These are phyloP conservation scores for Microbotryum intermedium DNA, from an alignment of 1,284 basidiomycete species.

Conservation along the genomic window DNA sequence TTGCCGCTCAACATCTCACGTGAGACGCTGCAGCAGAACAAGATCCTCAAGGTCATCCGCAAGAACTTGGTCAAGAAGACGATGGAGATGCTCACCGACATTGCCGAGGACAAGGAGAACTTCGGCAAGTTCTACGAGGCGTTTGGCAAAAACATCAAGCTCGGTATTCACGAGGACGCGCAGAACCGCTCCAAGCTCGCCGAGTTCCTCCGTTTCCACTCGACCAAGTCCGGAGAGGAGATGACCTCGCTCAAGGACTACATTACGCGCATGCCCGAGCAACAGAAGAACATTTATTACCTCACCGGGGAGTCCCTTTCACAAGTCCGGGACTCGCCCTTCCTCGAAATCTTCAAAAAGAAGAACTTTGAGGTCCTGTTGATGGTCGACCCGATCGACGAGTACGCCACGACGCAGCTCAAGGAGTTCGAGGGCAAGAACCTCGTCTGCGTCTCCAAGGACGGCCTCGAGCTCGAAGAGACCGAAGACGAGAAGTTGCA, in stretches of 20 bases:
- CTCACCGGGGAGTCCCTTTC: slow-evolving; percentile 96
- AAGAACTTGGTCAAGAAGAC: slow-evolving; percentile 87
- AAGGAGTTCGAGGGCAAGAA: slow-evolving; percentile 99
- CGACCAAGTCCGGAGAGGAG: slow-evolving; percentile 91
- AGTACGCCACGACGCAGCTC: slow-evolving; percentile 94
- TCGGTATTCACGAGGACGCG: slow-evolving; percentile 98
- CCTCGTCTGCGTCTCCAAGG: slow-evolving; percentile 96
- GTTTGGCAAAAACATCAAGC: slow-evolving; percentile 72
- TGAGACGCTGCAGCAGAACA: slow-evolving; percentile 99
- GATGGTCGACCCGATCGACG: slow-evolving; percentile 96
- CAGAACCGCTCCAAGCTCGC: slow-evolving; percentile 99
- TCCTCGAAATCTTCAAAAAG: slow-evolving; percentile 99
- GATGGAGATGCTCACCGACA: slow-evolving; percentile 89
- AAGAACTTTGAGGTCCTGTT: slow-evolving; percentile 98
- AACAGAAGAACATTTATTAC: slow-evolving; percentile 99
- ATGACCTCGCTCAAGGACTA: slow-evolving; percentile 95
- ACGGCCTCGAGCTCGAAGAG: slow-evolving; percentile 98
- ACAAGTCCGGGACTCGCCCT: slow-evolving; percentile 86
- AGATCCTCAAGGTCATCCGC: slow-evolving; percentile 99
- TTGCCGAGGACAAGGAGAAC: slow-evolving; percentile 99
- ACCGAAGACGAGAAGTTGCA: slow-evolving; percentile 92
- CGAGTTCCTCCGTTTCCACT: slow-evolving; percentile 98
- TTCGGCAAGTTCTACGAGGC: slow-evolving; percentile 46
- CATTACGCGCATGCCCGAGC: slow-evolving; percentile 98
- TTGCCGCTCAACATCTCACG: slow-evolving; percentile 99